These are phyloP conservation scores for Chloris gayana DNA, from an alignment of 176 grass and related monocot genomes.

Conservation along the genomic window DNA sequence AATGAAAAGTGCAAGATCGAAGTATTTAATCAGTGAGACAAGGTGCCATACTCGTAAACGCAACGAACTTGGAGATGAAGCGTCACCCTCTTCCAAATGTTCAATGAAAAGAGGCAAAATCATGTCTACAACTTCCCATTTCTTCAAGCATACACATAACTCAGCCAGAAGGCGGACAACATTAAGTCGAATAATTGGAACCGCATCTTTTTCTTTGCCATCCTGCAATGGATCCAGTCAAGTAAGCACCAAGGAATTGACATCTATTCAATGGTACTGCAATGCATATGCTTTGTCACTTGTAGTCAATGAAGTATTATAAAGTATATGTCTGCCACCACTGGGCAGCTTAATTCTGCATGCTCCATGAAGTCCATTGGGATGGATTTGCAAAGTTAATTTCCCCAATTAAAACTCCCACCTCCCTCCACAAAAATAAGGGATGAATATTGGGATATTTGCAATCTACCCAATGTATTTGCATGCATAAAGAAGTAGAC, in stretches of 20 bases:
- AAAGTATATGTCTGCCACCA: conserved; percentile 9
- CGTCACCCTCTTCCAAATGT: conserved; percentile 97
- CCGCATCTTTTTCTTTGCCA: conserved; percentile 83
- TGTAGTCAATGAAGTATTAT: conserved; percentile 16
- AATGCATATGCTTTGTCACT: conserved; percentile 36
- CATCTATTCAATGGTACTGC: conserved; percentile 36
- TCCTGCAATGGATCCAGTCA: conserved; percentile 58
- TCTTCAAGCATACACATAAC: conserved; percentile 87
- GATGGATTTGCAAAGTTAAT: background rate
- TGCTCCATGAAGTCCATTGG: conserved; percentile 8
- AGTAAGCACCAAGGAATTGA: conserved; percentile 39
- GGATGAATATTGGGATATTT: background rate
- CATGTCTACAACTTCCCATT: conserved; percentile 99
- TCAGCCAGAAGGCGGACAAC: conserved; percentile 88
- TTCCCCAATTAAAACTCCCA: conserved; percentile 1
- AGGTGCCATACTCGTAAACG: conserved; percentile 77
- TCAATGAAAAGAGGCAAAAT: conserved; percentile 98
- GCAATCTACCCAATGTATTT: conserved; percentile 10
- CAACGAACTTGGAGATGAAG: conserved; percentile 84
- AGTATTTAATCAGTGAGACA: conserved; percentile 36
- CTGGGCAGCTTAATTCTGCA: conserved; percentile 25
- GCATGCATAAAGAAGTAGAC: background rate
- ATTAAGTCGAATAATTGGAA: conserved; percentile 86
- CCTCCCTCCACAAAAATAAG: background rate
- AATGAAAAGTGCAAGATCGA: conserved; percentile 25